Percentiles rank a stretch among this genome's conserved stretches.
Conservation (phyloP, 2,329 filamentous ascomycete genomes). For the Leptodontidium sp. region DNA sequence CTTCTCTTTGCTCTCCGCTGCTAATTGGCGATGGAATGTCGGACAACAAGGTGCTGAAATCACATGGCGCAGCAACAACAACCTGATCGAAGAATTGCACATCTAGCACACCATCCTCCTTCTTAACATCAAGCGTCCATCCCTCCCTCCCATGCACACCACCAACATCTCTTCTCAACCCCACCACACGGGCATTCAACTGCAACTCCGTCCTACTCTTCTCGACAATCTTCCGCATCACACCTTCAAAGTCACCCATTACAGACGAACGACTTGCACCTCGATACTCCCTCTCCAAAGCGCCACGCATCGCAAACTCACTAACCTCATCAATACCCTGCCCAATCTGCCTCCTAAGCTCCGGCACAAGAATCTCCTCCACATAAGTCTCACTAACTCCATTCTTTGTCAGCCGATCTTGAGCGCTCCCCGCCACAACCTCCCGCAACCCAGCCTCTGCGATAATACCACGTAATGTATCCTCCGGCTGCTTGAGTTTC, state of each 20-base stretch:
- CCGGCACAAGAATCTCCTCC: conserved; percentile 27
- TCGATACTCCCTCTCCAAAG: conserved; percentile 26
- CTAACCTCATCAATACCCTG: conserved; percentile 27
- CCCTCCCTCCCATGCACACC: conserved; percentile 9
- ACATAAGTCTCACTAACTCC: conserved; percentile 26
- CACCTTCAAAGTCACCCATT: conserved; percentile 15
- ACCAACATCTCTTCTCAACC: neutral
- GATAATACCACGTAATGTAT: neutral
- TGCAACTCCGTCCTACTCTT: conserved; percentile 23
- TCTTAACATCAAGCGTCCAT: conserved; percentile 20
- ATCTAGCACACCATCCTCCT: neutral
- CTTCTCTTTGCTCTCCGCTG: neutral
- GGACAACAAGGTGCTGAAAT: conserved; percentile 1
- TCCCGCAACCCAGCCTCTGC: neutral
- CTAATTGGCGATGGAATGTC: neutral
- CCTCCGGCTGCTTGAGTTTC: too few species aligned
- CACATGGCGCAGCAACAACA: conserved; percentile 30
- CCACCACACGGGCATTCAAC: conserved; percentile 28
- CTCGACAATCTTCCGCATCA: conserved; percentile 23
- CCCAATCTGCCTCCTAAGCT: conserved; percentile 30
- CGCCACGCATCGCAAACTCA: conserved; percentile 26
- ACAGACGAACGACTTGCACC: neutral
- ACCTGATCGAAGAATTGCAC: conserved; percentile 31
- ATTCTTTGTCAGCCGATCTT: conserved; percentile 21
- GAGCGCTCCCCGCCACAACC: neutral